Base-by-base conservation (phyloP, 306 rosid species). In the Vicia villosa region DNA sequence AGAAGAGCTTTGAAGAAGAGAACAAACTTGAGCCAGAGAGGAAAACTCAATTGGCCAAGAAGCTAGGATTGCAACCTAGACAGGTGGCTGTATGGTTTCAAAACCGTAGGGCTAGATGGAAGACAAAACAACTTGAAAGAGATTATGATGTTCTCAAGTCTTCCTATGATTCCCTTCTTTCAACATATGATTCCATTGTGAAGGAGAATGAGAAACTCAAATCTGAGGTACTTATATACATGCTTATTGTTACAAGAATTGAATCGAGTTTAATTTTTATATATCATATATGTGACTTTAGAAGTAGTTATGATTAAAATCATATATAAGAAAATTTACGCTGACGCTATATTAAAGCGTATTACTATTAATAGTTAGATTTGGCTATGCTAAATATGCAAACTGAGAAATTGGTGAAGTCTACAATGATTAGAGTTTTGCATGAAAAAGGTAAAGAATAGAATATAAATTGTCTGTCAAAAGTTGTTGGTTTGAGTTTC, bases 1-100 rank as follows among this genome's bases (percentile, higher is more conserved):
- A 94, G 91, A 88, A 83, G 83, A 91, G 95, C 80, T 94, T 94
- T 77, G 99, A 91, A 87, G 75, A 86, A 54, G 99, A 94, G 83
- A 94, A 94, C 95, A 94, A 91, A 65, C 91, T 94, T 89, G 99
- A 88, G 88, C 99, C 99, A 3, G 99, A 87, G 47, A 73, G 97
- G 72, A 94, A 94, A 80, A 84, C 87, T 68, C 88, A 84, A 82
- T 78, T 94, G 83, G 97, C 99, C 40, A 88, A 90, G 91, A 88
- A 87, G 81, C 92, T 94, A 63, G 97, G 99, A 16, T 76, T 94
- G 83, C 99, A 90, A 83, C 95, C 99, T 0, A 83, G 99, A 65
- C 99, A 94, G 80, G 97, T 94, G 81, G 99, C 99, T 17, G 97
- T 94, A 37, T 94, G 99, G 99, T 94, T 91, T 70, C 99, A 94